phyloP scores from a whole-genome alignment of 176 grass and related monocot genomes.

The Microstegium vimineum region DNA sequence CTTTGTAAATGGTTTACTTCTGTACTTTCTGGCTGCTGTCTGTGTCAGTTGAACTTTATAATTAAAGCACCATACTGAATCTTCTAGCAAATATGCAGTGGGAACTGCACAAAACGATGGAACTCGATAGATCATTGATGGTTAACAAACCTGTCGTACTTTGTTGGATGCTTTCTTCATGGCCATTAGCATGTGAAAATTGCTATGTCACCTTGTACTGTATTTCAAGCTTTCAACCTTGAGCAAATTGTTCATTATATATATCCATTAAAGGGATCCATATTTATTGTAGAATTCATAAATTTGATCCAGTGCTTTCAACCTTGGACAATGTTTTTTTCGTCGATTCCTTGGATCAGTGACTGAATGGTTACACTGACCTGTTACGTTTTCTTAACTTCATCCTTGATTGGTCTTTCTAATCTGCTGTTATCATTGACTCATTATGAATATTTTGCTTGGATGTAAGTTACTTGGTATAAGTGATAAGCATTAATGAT shows the following conservation, averaged over 20 bases:
- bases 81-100: not conserved
- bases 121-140: not conserved
- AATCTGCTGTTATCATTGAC: not conserved
- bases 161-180: too few species aligned
- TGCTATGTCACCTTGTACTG: not conserved
- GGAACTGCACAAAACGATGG: not conserved
- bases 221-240: not conserved
- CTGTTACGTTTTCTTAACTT: not conserved
- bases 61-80: not conserved
- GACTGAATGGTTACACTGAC: not conserved
- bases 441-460: not conserved
- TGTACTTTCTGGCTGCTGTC: constrained; percentile 3
- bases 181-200: not conserved
- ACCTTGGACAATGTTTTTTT: not conserved
- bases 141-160: not conserved
- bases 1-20: not conserved
- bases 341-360: not conserved
- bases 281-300: not conserved
- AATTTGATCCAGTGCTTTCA: not conserved
- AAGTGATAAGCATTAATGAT: not conserved
- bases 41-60: not conserved
- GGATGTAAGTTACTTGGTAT: not conserved
- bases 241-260: not conserved
- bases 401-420: not conserved
- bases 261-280: not conserved